Conservation (phyloP, 495 filamentous ascomycete species). For the Evernia prunastri region DNA sequence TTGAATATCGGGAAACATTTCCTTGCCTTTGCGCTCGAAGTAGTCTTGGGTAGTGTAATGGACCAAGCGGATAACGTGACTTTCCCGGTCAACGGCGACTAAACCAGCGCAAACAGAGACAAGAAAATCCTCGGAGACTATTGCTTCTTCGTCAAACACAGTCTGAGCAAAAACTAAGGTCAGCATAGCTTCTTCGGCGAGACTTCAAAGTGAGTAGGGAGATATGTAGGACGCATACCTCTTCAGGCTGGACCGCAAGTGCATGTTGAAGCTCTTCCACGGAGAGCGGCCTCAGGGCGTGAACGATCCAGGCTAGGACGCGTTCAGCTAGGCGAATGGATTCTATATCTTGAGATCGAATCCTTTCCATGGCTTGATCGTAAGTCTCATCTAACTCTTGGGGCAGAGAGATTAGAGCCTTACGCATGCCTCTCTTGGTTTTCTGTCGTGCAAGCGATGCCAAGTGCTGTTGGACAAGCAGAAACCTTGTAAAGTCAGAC, state of each 20-base stretch:
- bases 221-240: no score
- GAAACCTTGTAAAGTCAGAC: slow-evolving; percentile 36
- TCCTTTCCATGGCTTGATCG: slow-evolving; percentile 35
- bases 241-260: slow-evolving; percentile 33
- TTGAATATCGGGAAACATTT: slow-evolving; percentile 24
- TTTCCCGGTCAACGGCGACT: slow-evolving; percentile 24
- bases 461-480: slow-evolving; percentile 45
- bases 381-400: slow-evolving; percentile 35
- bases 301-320: slow-evolving; percentile 41
- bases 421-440: slow-evolving; percentile 28
- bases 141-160: slow-evolving; percentile 20
- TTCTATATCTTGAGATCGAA: slow-evolving; percentile 32
- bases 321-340: slow-evolving; percentile 30
- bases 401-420: slow-evolving; percentile 31
- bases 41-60: slow-evolving; percentile 28
- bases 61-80: slow-evolving; percentile 24
- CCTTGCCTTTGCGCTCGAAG: slow-evolving; percentile 5
- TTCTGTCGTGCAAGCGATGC: slow-evolving; percentile 36
- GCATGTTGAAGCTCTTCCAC: slow-evolving; percentile 42
- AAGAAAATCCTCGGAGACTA: slow-evolving; percentile 17
- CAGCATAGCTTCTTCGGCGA: no score
- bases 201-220: no score
- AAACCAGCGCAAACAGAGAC: slow-evolving; percentile 25
- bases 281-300: slow-evolving; percentile 35
- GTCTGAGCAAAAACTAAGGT: background rate